These are phyloP conservation scores for Talaromyces sp. DNA, from an alignment of 2,329 filamentous ascomycete species.

Conservation along the genomic window DNA sequence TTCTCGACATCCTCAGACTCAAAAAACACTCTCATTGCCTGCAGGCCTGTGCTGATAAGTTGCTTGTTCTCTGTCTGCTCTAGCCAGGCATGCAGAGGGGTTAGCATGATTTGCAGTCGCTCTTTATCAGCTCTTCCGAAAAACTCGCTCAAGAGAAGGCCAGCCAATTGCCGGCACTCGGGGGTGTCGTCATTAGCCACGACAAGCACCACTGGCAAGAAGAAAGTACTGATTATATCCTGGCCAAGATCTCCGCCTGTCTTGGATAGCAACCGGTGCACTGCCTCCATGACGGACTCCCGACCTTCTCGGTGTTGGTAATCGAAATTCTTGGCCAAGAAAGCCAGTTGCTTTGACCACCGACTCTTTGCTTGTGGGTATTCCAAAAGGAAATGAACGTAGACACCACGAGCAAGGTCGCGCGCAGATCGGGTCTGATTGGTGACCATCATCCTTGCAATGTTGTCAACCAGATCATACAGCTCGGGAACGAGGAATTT, in stretches of 20 bases:
- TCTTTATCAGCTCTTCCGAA: conserved; percentile 75
- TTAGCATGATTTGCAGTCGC: conserved; percentile 64
- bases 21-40: conserved; percentile 79
- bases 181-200: conserved; percentile 84
- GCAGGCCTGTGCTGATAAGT: conserved; percentile 68
- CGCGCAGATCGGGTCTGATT: conserved; percentile 87
- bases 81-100: conserved; percentile 69
- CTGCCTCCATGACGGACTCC: conserved; percentile 86
- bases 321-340: conserved; percentile 83
- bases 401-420: conserved; percentile 81
- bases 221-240: conserved; percentile 75
- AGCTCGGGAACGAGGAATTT: conserved; percentile 81
- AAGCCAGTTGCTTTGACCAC: conserved; percentile 83
- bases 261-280: conserved; percentile 82
- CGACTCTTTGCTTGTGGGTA: conserved; percentile 89
- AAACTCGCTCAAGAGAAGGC: conserved; percentile 71
- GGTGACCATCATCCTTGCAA: conserved; percentile 89
- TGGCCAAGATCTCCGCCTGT: conserved; percentile 76
- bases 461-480: conserved; percentile 86
- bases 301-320: conserved; percentile 86
- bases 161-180: conserved; percentile 78
- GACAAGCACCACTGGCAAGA: conserved; percentile 79
- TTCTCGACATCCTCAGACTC: conserved; percentile 63
- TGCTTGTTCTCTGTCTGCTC: conserved; percentile 67
- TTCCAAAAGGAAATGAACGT: conserved; percentile 89